phyloP scores from a whole-genome alignment of 1,139 yeast species.

The Yamadazyma buinensis region DNA sequence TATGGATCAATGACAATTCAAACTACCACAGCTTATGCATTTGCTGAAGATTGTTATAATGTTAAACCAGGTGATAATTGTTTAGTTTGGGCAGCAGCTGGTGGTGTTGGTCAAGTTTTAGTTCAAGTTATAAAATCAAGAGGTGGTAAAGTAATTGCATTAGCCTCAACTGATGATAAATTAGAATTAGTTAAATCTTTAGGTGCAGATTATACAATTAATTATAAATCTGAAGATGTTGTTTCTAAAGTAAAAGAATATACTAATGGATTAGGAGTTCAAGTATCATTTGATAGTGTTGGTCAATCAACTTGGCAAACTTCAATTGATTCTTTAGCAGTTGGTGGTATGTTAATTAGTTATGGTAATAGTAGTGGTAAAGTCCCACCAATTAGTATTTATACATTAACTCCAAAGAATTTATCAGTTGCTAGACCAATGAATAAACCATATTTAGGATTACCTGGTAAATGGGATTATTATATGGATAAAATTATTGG shows the following conservation, averaged over 20 bases:
- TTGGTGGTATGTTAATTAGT: conserved; percentile 71
- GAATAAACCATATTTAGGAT: conserved; percentile 48
- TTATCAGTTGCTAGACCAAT: conserved; percentile 62
- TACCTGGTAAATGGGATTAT: conserved; percentile 55
- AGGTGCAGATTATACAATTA: conserved; percentile 76
- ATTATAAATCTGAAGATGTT: conserved; percentile 55
- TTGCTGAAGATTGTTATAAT: conserved; percentile 60
- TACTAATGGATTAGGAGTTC: conserved; percentile 70
- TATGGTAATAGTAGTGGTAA: conserved; percentile 89
- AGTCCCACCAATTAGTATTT: conserved; percentile 61
- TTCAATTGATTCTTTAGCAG: conserved; percentile 57
- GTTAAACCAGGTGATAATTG: conserved; percentile 67
- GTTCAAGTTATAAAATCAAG: conserved; percentile 55
- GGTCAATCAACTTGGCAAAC: conserved; percentile 76
- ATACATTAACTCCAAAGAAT: conserved; percentile 55
- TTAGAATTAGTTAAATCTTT: conserved; percentile 53
- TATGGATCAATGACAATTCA: conserved; percentile 65
- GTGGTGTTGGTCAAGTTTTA: conserved; percentile 79
- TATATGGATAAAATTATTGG: conserved; percentile 47
- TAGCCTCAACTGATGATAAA: conserved; percentile 74
- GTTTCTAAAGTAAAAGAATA: conserved; percentile 57
- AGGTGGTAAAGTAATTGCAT: conserved; percentile 82
- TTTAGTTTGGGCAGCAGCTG: conserved; percentile 90
- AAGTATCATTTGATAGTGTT: conserved; percentile 72
- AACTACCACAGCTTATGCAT: conserved; percentile 75